Conservation (phyloP, 1,284 basidiomycete genomes). For the Lentinus polychrous region DNA sequence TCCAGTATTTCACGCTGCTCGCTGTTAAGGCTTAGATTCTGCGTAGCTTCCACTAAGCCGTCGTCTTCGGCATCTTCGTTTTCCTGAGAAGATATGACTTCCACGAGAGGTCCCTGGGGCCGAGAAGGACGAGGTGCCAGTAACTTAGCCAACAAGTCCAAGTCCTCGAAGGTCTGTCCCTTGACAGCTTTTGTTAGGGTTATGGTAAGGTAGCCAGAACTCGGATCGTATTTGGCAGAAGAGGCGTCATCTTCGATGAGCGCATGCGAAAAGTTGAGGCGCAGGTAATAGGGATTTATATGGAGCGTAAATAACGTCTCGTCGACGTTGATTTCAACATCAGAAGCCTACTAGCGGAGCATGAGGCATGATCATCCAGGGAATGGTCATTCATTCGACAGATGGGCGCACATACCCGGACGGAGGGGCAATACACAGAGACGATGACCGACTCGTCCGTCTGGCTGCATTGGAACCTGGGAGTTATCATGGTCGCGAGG, state of each 20-base stretch:
- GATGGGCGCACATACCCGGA: slow-evolving; percentile 52
- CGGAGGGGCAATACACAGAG: slow-evolving; percentile 67
- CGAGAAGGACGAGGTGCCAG: slow-evolving; percentile 53
- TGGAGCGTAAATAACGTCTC: slow-evolving; percentile 65
- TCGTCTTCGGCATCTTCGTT: slow-evolving; percentile 27
- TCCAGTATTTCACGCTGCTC: slow-evolving; percentile 52
- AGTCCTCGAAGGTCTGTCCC: slow-evolving; percentile 63
- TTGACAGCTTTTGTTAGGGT: slow-evolving; percentile 59
- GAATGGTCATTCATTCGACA: slow-evolving; percentile 7
- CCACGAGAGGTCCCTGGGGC: slow-evolving; percentile 44
- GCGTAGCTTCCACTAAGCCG: slow-evolving; percentile 34
- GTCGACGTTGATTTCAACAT: slow-evolving; percentile 72
- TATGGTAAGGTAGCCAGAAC: slow-evolving; percentile 62
- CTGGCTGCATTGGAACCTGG: slow-evolving; percentile 69
- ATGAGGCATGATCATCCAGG: slow-evolving; percentile 15
- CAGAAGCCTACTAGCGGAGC: slow-evolving; percentile 52
- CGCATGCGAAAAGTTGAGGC: slow-evolving; percentile 61
- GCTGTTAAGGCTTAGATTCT: slow-evolving; percentile 33
- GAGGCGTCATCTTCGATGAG: slow-evolving; percentile 62
- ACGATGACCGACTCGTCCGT: slow-evolving; percentile 52
- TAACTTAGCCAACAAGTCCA: slow-evolving; percentile 70
- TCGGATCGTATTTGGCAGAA: slow-evolving; percentile 65
- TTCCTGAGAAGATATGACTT: slow-evolving; percentile 48
- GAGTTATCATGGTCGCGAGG: slow-evolving; percentile 79
- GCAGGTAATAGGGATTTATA: slow-evolving; percentile 76